Conservation (phyloP, 192 early-diverging fungal species). For the Podila epicladia region DNA sequence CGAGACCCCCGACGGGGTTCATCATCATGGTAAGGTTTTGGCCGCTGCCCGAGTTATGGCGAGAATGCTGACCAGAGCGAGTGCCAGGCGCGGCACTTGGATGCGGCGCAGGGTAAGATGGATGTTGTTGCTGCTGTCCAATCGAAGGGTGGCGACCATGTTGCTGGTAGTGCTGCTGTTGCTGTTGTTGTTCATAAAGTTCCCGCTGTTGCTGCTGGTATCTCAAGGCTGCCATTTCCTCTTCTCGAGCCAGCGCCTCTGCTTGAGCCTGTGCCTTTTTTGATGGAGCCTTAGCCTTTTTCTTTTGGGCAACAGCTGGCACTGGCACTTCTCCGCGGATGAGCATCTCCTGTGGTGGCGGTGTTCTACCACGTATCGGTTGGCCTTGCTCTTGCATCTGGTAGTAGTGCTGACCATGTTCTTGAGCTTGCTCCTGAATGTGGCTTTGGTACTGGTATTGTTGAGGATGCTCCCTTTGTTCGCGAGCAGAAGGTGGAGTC, state of each 20-base stretch:
- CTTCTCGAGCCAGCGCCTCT: too few relatives aligned
- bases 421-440: too few relatives aligned
- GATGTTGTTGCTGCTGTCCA: constrained; percentile 16
- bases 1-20: constrained; percentile 10
- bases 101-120: background rate
- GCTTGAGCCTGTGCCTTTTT: too few relatives aligned
- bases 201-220: constrained; percentile 10
- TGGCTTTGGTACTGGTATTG: constrained; percentile 7
- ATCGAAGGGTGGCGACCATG: constrained; percentile 7
- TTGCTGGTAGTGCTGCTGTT: background rate
- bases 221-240: background rate
- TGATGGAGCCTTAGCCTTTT: too few relatives aligned
- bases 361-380: too few relatives aligned
- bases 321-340: too few relatives aligned
- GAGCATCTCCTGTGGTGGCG: too few relatives aligned
- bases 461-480: constrained; percentile 5
- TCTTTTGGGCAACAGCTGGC: too few relatives aligned
- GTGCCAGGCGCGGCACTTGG: background rate
- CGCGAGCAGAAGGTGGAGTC: background rate
- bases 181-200: constrained; percentile 9
- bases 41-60: constrained; percentile 24
- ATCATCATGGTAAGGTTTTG: constrained; percentile 23
- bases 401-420: too few relatives aligned
- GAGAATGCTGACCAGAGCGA: constrained; percentile 23
- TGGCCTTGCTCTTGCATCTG: too few relatives aligned